Percentiles rank a stretch among this genome's conserved stretches.
Conservation (phyloP, 208 protist genomes). For the Crithidia fasciculata region DNA sequence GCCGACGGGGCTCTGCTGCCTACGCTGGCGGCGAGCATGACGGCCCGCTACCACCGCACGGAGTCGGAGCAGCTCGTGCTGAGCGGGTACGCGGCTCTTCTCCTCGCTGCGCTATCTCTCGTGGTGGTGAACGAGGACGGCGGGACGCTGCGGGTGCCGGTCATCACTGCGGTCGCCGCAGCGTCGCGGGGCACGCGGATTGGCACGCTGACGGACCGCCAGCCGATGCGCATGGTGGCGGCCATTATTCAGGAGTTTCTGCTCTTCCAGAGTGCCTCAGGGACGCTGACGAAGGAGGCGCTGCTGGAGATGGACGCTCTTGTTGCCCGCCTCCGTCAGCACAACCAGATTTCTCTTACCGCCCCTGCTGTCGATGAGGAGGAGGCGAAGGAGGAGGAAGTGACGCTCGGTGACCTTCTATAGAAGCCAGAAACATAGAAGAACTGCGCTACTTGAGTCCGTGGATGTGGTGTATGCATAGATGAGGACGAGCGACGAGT, state of each 20-base stretch:
- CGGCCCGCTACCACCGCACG: constrained; percentile 33
- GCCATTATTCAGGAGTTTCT: constrained; percentile 90
- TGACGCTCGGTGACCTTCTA: constrained; percentile 24
- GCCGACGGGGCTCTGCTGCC: background rate
- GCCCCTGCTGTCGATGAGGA: constrained; percentile 5
- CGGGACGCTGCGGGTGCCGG: constrained; percentile 45
- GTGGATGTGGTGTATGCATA: background rate
- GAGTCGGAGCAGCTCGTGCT: constrained; percentile 67
- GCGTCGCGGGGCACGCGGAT: constrained; percentile 37
- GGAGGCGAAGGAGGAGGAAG: constrained; percentile 1
- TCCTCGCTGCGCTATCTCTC: constrained; percentile 74
- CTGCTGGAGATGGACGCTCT: constrained; percentile 60
- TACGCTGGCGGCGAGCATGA: constrained; percentile 33
- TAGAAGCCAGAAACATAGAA: constrained; percentile 2
- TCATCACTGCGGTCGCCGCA: constrained; percentile 67
- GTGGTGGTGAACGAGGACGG: constrained; percentile 12
- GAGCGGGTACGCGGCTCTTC: constrained; percentile 82
- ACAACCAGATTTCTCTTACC: constrained; percentile 63
- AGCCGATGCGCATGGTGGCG: constrained; percentile 78
- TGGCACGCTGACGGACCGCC: constrained; percentile 19
- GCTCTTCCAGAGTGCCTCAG: constrained; percentile 79
- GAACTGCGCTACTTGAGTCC: background rate
- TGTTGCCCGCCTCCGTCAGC: constrained; percentile 44
- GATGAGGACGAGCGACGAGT: background rate
- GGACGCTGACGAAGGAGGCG: constrained; percentile 64